These are phyloP conservation scores for Chaetomium sp. DNA, from an alignment of 2,329 filamentous ascomycete genomes.

Conservation along the genomic window DNA sequence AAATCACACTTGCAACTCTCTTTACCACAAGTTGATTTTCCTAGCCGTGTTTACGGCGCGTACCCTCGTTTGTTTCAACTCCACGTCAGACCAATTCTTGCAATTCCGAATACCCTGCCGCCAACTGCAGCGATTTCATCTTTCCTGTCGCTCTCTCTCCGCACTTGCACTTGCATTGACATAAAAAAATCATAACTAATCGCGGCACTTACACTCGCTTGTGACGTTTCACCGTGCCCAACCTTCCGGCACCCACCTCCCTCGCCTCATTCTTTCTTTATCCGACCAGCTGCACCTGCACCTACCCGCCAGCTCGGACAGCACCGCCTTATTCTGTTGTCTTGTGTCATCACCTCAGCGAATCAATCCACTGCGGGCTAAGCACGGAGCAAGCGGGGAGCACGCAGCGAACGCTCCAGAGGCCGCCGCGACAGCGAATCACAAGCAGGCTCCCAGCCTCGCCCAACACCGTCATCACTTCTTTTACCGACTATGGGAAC, in stretches of 20 bases:
- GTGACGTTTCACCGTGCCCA: slow-evolving; percentile 16
- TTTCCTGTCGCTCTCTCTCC: slow-evolving; percentile 19
- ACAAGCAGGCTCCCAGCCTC: slow-evolving; percentile 23
- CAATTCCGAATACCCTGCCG: slow-evolving; percentile 4
- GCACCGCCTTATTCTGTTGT: slow-evolving; percentile 8
- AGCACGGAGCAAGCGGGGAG: slow-evolving; percentile 17
- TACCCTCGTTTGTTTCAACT: slow-evolving; percentile 21
- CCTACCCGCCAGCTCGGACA: slow-evolving; percentile 16
- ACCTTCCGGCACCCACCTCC: slow-evolving; percentile 7
- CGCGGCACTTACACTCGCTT: slow-evolving; percentile 8
- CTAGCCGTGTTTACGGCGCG: slow-evolving; percentile 5
- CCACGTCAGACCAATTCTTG: background rate
- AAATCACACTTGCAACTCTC: slow-evolving; percentile 1
- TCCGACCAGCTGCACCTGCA: slow-evolving; percentile 23
- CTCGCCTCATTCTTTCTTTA: slow-evolving; percentile 15
- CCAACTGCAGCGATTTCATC: slow-evolving; percentile 12
- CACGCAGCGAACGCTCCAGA: slow-evolving; percentile 12
- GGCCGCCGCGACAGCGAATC: slow-evolving; percentile 27
- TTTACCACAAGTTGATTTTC: background rate
- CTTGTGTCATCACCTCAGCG: slow-evolving; percentile 21
- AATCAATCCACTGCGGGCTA: slow-evolving; percentile 25
- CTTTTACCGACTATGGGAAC: slow-evolving; percentile 30
- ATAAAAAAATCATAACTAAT: background rate
- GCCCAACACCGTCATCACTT: slow-evolving; percentile 21
- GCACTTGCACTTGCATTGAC: slow-evolving; percentile 8